Base-by-base conservation (phyloP, 331 rosid species). In the Prunus yedoensis region DNA sequence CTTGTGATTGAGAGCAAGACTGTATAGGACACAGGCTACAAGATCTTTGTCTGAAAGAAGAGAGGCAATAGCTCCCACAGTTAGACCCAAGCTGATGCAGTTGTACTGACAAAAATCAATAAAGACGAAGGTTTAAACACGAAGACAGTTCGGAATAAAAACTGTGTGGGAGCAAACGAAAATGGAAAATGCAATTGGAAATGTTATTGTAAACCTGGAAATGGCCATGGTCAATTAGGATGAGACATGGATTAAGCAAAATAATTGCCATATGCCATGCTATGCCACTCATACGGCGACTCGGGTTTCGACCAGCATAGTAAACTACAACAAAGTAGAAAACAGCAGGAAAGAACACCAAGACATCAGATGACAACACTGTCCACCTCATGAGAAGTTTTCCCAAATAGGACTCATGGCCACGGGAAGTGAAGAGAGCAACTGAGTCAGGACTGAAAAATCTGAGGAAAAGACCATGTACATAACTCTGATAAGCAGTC, bases 341-440 rank as follows among this genome's bases (percentile, higher is more conserved):
- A 66, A 85, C 91, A 43, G 97, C 94, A 61, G 97, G 97, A 74
- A 95, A 92, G 89, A 95, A 85, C 77, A 89, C 82, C 81, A 90
- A 82, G 61, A 77, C 96, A 85, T 95, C 99, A 1, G 97, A 95
- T 15, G 92, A 95, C 68, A 95, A 64, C 86, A 90, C 97, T 14
- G 94, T 92, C 97, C 96, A 92, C 80, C 97, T 84, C 99, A 95
- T 95, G 52, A 95, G 97, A 35, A 90, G 89, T 83, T 95, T 95
- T 81, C 97, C 97, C 73, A 87, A 47, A 84, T 89, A 87, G 45
- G 97, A 89, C 66, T 95, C 99, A 16, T 95, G 92, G 56, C 99
- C 97, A 43, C 96, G 89, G 41, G 99, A 92, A 74, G 84, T 59
- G 71, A 88, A 85, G 49, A 90, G 90, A 10, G 87, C 77, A 73